phyloP scores from a whole-genome alignment of 1,139 yeast genomes.

The Spencermartinsiella ligniputridi region DNA sequence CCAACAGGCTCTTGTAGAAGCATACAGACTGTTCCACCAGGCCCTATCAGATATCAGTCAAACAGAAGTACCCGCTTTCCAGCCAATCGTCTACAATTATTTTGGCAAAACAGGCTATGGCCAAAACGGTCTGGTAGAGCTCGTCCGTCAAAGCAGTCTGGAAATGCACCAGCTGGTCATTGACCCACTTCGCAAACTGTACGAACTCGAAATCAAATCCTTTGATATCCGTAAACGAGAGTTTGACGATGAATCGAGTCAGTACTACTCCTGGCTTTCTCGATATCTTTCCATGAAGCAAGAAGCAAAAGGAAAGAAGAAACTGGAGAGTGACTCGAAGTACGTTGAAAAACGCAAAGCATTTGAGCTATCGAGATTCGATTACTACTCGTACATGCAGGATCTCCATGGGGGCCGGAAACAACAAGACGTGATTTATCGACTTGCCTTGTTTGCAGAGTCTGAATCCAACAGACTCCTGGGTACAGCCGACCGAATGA shows the following conservation, averaged over 20 bases:
- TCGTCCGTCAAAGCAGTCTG: constrained; percentile 19
- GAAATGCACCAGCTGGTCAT: constrained; percentile 34
- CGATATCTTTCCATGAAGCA: constrained; percentile 65
- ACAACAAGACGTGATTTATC: constrained; percentile 38
- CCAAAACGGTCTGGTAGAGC: constrained; percentile 21
- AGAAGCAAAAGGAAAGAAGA: constrained; percentile 36
- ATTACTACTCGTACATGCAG: constrained; percentile 61
- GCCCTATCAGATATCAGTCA: constrained; percentile 30
- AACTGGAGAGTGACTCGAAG: constrained; percentile 51
- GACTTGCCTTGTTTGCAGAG: constrained; percentile 37
- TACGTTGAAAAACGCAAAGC: constrained; percentile 52
- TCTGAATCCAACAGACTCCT: constrained; percentile 29
- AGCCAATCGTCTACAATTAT: constrained; percentile 31
- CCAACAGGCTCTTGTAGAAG: constrained; percentile 34
- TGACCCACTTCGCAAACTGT: constrained; percentile 37
- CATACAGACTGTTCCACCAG: constrained; percentile 32
- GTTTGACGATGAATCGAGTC: constrained; percentile 70
- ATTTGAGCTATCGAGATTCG: constrained; percentile 68
- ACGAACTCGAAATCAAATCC: constrained; percentile 40
- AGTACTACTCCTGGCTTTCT: constrained; percentile 70
- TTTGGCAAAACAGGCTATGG: constrained; percentile 23
- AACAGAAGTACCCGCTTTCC: constrained; percentile 32
- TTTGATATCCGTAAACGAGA: constrained; percentile 45
- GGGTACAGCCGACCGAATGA: constrained; percentile 23
- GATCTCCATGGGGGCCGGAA: constrained; percentile 52